Percentiles rank a stretch among this genome's conserved stretches.
phyloP scores from a whole-genome alignment of 2,329 filamentous ascomycete genomes.

The Ophiostoma populinum region DNA sequence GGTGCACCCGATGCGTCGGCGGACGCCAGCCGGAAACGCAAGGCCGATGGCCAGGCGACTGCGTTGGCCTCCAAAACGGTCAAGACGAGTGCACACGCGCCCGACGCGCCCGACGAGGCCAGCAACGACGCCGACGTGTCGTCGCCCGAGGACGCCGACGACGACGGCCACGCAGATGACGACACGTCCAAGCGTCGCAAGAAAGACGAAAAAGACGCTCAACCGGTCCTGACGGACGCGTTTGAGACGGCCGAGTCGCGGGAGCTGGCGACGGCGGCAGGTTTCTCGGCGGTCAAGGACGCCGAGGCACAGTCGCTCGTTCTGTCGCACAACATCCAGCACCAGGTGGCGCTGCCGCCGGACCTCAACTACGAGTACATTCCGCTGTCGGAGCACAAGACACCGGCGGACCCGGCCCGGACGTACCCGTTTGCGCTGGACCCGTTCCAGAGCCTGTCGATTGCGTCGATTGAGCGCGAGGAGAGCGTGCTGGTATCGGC shows the following conservation, averaged over 20 bases:
- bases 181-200: slow-evolving; percentile 44
- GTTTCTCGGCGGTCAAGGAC: slow-evolving; percentile 44
- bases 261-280: slow-evolving; percentile 68
- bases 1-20: slow-evolving; percentile 24
- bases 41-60: slow-evolving; percentile 46
- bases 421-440: slow-evolving; percentile 82
- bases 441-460: slow-evolving; percentile 90
- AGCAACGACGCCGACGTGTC: slow-evolving; percentile 19
- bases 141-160: slow-evolving; percentile 16
- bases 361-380: slow-evolving; percentile 89
- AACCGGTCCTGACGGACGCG: slow-evolving; percentile 75
- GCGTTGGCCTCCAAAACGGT: too few species aligned
- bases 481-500: slow-evolving; percentile 95
- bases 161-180: slow-evolving; percentile 22
- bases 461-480: slow-evolving; percentile 85
- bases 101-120: slow-evolving; percentile 16
- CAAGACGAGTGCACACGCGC: too few species aligned
- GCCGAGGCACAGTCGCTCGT: slow-evolving; percentile 58
- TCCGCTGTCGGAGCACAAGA: slow-evolving; percentile 84
- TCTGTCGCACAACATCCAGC: slow-evolving; percentile 91
- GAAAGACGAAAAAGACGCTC: slow-evolving; percentile 40
- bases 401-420: slow-evolving; percentile 72
- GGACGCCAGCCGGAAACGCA: slow-evolving; percentile 62
- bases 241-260: slow-evolving; percentile 92
- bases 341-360: slow-evolving; percentile 88